Evolutionary conservation across 2,329 filamentous ascomycete genomes (phyloP).

Genomic region (Bertia moriformis): DNA sequence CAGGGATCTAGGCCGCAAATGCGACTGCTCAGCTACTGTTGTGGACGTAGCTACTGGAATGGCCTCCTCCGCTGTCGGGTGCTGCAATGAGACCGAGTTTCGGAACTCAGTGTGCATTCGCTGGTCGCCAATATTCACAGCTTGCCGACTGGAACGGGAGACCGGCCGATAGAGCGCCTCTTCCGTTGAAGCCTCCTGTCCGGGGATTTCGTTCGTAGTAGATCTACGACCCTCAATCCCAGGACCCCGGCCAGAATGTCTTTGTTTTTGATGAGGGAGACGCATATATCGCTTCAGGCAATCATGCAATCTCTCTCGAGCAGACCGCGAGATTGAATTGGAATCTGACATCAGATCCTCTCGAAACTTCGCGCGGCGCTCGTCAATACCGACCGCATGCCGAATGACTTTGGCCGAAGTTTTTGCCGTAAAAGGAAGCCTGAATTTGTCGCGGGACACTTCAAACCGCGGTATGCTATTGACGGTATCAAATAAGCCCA

Average conservation of each 20-base stretch:
- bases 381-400: constrained; percentile 30
- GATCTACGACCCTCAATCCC: background rate
- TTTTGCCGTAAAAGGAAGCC: constrained; percentile 20
- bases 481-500: constrained; percentile 47
- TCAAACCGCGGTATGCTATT: constrained; percentile 44
- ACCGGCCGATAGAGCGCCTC: background rate
- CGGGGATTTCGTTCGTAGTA: background rate
- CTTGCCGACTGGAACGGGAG: background rate
- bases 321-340: constrained; percentile 1
- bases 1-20: background rate
- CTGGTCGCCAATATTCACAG: background rate
- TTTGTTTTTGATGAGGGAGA: background rate
- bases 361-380: constrained; percentile 29
- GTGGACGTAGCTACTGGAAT: background rate
- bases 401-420: constrained; percentile 19
- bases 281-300: background rate
- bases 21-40: background rate
- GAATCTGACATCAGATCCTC: constrained; percentile 22
- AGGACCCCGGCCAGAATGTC: background rate
- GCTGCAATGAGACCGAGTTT: background rate
- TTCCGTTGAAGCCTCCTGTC: background rate
- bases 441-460: constrained; percentile 31
- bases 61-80: background rate
- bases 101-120: background rate
- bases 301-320: background rate